Evolutionary conservation across 78 protist species (phyloP).

Genomic region (Dictyostelium capitatum): DNA sequence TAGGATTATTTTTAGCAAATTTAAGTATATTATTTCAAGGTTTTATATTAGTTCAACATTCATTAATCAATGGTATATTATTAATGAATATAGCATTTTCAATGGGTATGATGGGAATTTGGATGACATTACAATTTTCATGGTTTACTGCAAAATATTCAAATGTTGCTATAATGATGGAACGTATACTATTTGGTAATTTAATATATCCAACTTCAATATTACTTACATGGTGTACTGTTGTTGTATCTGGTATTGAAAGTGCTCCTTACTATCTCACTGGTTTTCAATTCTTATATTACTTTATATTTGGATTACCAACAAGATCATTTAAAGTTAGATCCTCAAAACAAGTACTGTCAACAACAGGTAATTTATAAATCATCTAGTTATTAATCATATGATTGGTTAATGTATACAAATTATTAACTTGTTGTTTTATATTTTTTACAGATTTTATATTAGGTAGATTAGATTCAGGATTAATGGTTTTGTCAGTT

Average conservation of each 20-base stretch:
- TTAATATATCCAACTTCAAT: conserved; percentile 34
- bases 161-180: background rate
- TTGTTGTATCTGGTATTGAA: conserved; percentile 20
- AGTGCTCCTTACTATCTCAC: conserved; percentile 27
- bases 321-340: conserved; percentile 48
- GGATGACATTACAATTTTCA: conserved; percentile 42
- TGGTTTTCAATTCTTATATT: background rate
- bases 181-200: conserved; percentile 17
- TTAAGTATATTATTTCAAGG: conserved; percentile 13
- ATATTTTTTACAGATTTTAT: conserved; percentile 1
- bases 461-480: conserved; percentile 58
- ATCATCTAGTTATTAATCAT: background rate
- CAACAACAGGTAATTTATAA: conserved; percentile 27
- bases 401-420: background rate
- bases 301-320: conserved; percentile 41
- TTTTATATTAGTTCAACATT: conserved; percentile 24
- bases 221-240: conserved; percentile 29
- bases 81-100: conserved; percentile 46
- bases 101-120: conserved; percentile 41
- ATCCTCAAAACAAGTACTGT: conserved; percentile 26
- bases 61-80: conserved; percentile 33
- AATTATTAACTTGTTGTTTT: background rate
- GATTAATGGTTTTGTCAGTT: conserved; percentile 37
- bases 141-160: conserved; percentile 17
- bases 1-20: conserved; percentile 36